A percentile compares a stretch with the other conserved stretches of the same genome.
phyloP scores from a whole-genome alignment of 2,329 filamentous ascomycete species.

The Calonectria ilicicola region DNA sequence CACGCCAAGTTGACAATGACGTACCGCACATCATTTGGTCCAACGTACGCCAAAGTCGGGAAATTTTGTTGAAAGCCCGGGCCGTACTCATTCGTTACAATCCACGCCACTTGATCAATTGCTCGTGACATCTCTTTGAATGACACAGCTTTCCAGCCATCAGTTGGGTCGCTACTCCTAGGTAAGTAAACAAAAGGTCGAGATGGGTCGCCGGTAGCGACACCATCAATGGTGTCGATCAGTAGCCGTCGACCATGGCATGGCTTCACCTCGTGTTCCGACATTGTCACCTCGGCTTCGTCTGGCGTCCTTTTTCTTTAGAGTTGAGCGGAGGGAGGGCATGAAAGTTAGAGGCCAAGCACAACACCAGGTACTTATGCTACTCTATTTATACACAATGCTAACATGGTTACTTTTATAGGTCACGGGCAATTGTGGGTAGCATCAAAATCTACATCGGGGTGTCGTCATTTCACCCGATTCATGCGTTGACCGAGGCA shows the following conservation, averaged over 20 bases:
- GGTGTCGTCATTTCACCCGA: too few relatives aligned
- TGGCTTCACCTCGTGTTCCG: background rate
- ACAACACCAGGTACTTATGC: too few relatives aligned
- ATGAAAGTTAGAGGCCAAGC: too few relatives aligned
- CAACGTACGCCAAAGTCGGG: slow-evolving; percentile 48
- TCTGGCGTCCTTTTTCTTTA: background rate
- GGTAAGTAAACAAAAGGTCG: background rate
- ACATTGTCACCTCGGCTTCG: background rate
- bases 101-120: background rate
- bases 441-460: too few relatives aligned
- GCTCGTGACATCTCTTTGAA: background rate
- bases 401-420: too few relatives aligned
- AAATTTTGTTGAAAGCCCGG: background rate
- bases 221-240: background rate
- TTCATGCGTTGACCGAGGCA: too few relatives aligned
- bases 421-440: too few relatives aligned
- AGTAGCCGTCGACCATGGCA: background rate
- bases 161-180: background rate
- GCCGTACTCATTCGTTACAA: background rate
- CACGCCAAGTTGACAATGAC: slow-evolving; percentile 51
- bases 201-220: background rate
- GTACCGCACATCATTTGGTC: slow-evolving; percentile 52
- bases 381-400: too few relatives aligned
- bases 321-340: too few relatives aligned
- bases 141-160: slow-evolving; percentile 5